Percentiles rank a stretch among this genome's conserved stretches.
Conservation (phyloP, 148 eudicot genomes). For the Rhododendron griersonianum region DNA sequence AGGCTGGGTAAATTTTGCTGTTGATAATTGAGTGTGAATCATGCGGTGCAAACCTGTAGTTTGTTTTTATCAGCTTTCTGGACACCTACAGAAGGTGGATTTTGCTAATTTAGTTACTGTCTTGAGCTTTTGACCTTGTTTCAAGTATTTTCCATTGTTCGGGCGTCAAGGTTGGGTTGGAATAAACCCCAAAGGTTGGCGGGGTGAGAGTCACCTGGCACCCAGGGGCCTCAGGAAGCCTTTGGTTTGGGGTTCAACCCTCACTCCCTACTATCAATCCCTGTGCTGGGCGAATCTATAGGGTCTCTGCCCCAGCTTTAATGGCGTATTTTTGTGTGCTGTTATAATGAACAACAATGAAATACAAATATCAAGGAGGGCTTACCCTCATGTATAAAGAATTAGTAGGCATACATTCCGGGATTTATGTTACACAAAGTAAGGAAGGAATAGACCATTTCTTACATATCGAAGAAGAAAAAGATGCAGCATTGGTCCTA, state of each 20-base stretch:
- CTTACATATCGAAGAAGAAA: not conserved
- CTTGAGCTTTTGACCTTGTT: not conserved
- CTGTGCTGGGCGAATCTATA: not conserved
- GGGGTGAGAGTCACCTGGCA: not conserved
- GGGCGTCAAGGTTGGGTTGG: not conserved
- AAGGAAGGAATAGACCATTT: not conserved
- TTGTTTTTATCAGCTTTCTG: conserved; percentile 39
- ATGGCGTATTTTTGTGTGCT: not conserved
- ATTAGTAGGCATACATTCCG: not conserved
- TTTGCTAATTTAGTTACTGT: not conserved
- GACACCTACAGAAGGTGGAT: conserved; percentile 64
- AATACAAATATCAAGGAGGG: not conserved
- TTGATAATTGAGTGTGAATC: conserved; percentile 90
- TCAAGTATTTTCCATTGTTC: not conserved
- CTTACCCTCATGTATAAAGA: not conserved
- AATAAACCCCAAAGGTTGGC: not conserved
- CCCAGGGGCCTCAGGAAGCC: not conserved
- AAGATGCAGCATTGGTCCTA: not conserved
- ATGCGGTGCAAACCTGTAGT: conserved; percentile 61
- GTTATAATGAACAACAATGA: not conserved
- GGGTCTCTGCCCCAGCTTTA: not conserved
- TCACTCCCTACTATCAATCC: not conserved
- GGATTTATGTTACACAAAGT: not conserved
- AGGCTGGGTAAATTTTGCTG: conserved; percentile 86
- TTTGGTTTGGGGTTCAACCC: not conserved